Evolutionary conservation across 768 basidiomycete genomes (phyloP), one percentile per base, ranked within the genome.

Genomic region (Tylopilus rubrobrunneus): DNA sequence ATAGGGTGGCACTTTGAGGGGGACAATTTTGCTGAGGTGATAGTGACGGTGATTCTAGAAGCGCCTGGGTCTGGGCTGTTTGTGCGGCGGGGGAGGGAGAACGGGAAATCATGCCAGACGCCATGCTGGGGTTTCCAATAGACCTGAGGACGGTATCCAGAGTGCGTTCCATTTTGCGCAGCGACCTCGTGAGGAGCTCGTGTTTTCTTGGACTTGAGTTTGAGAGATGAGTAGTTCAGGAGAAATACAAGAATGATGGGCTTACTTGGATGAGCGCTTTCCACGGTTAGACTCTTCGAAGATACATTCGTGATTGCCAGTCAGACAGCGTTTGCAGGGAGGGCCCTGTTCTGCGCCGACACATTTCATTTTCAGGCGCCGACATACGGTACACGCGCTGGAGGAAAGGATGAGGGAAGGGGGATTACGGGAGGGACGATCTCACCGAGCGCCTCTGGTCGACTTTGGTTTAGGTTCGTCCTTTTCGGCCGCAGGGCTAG

Each of bases 271-370:
- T 21, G 88, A 83, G 11, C 91, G 84, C 69, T 95, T 96, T 40
- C 97, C 97, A 45, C 97, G 82, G 67, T 98, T 95, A 2, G 89
- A 92, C 68, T 98, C 96, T 73, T 98, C 94, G 58, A 99, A 98
- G 42, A 97, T 82, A 65, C 97, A 99, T 61, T 96, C 92, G 63
- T 95, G 89, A 59, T 82, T 82, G 19, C 89, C 86, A 0, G 83
- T 64, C 44, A 74, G 71, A 63, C 93, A 97, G 21, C 93, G 86
- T 64, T 93, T 95, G 75, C 93, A 97, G 0, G 93, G 91, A 0
- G 89, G 89, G 0, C 92, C 93, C 39, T 92, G 82, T 68, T 94
- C 93, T 3, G 89, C 92, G 33, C 89, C 89, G 8, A 91, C 88
- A 53, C 92, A 94, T 65, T 92, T 94, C 92, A 92, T 94, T 73